Evolutionary conservation across 164 flowering plant species (phyloP).

Genomic region (Buxus sempervirens): DNA sequence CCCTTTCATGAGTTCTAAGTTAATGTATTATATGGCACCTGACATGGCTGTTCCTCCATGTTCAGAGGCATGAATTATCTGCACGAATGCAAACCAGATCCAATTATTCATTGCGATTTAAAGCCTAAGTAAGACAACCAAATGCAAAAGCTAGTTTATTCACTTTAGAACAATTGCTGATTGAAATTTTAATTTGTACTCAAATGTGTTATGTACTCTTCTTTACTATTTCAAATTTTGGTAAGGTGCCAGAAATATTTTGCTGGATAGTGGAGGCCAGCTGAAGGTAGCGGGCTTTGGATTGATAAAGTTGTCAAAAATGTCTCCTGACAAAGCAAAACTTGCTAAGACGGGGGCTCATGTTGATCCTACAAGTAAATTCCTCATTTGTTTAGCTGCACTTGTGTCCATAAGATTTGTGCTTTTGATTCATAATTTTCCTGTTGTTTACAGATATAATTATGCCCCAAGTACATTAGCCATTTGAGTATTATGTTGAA

Average conservation of each 20-base stretch:
- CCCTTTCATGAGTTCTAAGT: neutral
- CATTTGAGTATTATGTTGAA: neutral
- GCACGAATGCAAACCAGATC: conserved; percentile 96
- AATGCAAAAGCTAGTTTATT: conserved; percentile 33
- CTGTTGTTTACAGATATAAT: too few species aligned
- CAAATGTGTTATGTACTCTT: conserved; percentile 30
- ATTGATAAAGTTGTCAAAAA: conserved; percentile 54
- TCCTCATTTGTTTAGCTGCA: neutral
- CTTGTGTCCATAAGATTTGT: neutral
- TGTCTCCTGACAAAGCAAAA: conserved; percentile 68
- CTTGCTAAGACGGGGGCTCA: conserved; percentile 35
- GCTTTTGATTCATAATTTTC: neutral
- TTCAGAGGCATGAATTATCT: conserved; percentile 98
- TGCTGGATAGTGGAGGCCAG: conserved; percentile 92
- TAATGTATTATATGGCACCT: neutral
- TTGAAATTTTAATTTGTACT: conserved; percentile 15
- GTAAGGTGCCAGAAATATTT: conserved; percentile 99
- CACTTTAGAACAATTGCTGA: conserved; percentile 10
- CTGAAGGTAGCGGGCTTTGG: conserved; percentile 95
- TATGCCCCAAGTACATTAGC: neutral
- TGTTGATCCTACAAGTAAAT: conserved; percentile 71
- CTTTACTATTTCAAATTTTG: conserved; percentile 74
- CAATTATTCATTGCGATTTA: conserved; percentile 84
- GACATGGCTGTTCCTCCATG: conserved; percentile 2
- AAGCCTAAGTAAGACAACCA: conserved; percentile 93